These are phyloP conservation scores for Trichoderma afroharzianum DNA, from an alignment of 2,329 filamentous ascomycete genomes.

Conservation along the genomic window DNA sequence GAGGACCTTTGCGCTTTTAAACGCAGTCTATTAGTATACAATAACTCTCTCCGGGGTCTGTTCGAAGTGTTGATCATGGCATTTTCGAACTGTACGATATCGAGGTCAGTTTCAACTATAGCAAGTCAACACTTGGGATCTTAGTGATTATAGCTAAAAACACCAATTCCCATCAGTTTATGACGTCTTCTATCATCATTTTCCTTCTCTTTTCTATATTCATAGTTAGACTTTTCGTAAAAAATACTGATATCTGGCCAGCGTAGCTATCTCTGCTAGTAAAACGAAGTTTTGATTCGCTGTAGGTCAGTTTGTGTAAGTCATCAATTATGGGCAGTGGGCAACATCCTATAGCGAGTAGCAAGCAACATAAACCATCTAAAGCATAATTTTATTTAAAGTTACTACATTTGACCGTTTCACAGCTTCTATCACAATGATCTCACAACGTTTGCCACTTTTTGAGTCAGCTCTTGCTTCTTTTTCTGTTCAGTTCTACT, in stretches of 20 bases:
- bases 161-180: no score
- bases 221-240: no score
- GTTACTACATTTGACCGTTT: accelerated
- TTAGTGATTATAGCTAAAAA: neutral
- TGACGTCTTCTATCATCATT: no score
- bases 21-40: accelerated
- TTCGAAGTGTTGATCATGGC: neutral
- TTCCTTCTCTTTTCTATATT: no score
- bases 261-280: no score
- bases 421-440: neutral
- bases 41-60: neutral
- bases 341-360: neutral
- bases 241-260: no score
- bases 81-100: neutral
- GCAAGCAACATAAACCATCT: neutral
- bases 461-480: neutral
- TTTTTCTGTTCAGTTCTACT: neutral
- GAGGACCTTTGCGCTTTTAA: neutral
- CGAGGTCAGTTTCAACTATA: neutral
- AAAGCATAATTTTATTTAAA: neutral
- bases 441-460: neutral
- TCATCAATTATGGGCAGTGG: neutral
- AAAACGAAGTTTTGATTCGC: neutral
- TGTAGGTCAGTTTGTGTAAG: neutral
- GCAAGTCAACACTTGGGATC: neutral